Evolutionary conservation across 495 filamentous ascomycete species (phyloP), one percentile per base, ranked within the genome.

Genomic region (Trichoderma gamsii): DNA sequence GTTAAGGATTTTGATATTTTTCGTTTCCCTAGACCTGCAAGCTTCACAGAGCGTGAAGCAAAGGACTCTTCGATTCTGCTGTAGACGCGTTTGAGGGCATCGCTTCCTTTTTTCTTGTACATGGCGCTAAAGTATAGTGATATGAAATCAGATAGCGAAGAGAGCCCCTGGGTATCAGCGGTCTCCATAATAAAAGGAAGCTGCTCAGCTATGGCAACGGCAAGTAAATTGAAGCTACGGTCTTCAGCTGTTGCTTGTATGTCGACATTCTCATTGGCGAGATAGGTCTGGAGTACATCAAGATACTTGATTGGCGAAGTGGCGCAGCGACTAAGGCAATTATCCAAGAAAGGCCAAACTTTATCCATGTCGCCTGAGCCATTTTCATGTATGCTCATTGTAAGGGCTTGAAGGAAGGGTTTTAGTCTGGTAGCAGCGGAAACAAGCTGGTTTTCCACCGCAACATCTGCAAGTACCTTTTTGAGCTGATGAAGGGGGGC

Each of bases 241-340:
- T 70, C 65, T 7, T 67, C 18, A 27, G 66, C 59, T 6, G 66
- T 56, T 0, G 73, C 70, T 12, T 79, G 18, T 68, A 68, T 23
- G 76, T 71, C 44, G 79, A 77, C 44, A 79, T 78, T 43, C 82
- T 74, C 16, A 81, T 76, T 65, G 78, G 72, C 67, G 72, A 71
- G 38, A 6, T 56, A 69, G 32, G 69, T 65, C 32, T 74, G 71
- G 43, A 81, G 70, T 18, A 81, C 65, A 64, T 89, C 86, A 8
- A 89, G 77, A 72, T 95, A 94, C 72, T 96, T 92, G 71, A 92
- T 85, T 7, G 90, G 88, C 49, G 85, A 86, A 65, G 86, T 88
- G 6, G 86, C 85, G 63, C 88, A 87, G 18, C 92, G 86, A 51
- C 83, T 84, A 21, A 88, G 79, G 74, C 91, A 95, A 64, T 93